Evolutionary conservation across 257 asterid species (phyloP), one percentile per base, ranked within the genome.

Genomic region (Pogostemon cablin): DNA sequence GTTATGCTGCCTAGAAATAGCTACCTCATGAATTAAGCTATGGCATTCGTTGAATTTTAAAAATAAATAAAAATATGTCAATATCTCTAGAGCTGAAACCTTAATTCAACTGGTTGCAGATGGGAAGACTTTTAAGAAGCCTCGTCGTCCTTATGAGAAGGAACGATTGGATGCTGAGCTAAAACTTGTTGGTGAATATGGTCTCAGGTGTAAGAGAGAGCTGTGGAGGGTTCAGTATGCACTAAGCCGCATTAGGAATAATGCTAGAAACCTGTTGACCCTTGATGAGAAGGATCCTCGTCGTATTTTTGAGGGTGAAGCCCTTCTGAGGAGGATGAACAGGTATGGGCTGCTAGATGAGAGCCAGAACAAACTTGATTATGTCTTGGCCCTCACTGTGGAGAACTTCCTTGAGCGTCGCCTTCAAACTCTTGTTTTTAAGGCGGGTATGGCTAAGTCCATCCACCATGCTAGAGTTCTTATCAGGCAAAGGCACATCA

Each of bases 391-490:
- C 47, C 85, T 86, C 58, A 86, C 92, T 55, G 87, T 86, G 3
- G 92, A 86, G 77, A 86, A 86, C 65, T 84, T 84, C 81, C 89
- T 84, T 37, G 92, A 86, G 77, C 87, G 92, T 12, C 92, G 86
- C 50, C 86, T 84, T 56, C 89, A 86, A 58, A 86, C 88, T 44
- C 89, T 81, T 11, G 88, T 83, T 65, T 86, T 86, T n/a, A 83
- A 86, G 79, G 85, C 89, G 0, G 87, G 89, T 54, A 83, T 86
- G 91, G 91, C 91, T 4, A 86, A 86, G 86, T 86, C 91, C 52
- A 86, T 86, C 69, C 92, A 86, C 70, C 92, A 86, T 69, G 89
- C 92, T 25, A 82, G 92, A 77, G 92, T 86, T 43, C 91, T 86
- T 49, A 86, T 86, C 75, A 77, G 87, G 78, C 92, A 86, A 68